A percentile compares a stretch with the other conserved stretches of the same genome.
Evolutionary conservation across 1,284 basidiomycete species (phyloP).

Genomic region (Trichosporon asahii): DNA sequence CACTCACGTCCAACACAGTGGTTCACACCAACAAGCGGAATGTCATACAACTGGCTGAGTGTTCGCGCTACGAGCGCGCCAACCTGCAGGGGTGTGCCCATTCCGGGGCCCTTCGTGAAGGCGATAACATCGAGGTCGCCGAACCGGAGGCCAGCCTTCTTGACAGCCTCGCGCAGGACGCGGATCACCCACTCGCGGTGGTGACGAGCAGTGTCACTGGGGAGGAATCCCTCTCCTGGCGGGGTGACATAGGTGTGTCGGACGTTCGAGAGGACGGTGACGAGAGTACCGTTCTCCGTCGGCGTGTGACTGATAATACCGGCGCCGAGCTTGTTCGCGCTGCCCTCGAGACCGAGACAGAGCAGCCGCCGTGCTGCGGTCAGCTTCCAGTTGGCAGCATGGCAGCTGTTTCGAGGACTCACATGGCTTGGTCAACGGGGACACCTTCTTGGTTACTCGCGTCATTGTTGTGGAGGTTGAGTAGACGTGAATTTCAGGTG

Average conservation of each 20-base stretch:
- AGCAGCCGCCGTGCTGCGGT: constrained; percentile 39
- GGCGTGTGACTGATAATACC: constrained; percentile 81
- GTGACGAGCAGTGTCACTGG: constrained; percentile 89
- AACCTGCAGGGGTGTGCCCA: constrained; percentile 95
- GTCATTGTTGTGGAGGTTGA: constrained; percentile 25
- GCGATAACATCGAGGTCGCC: constrained; percentile 89
- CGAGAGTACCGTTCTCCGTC: constrained; percentile 47
- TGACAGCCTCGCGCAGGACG: constrained; percentile 77
- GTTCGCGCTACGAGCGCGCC: constrained; percentile 95
- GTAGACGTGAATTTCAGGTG: neutral
- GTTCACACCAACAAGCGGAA: constrained; percentile 94
- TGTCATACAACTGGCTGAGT: constrained; percentile 78
- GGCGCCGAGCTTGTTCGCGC: constrained; percentile 97
- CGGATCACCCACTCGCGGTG: constrained; percentile 88
- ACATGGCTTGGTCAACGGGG: constrained; percentile 39
- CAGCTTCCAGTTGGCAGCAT: neutral
- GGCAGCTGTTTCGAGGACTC: constrained; percentile 6
- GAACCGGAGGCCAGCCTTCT: constrained; percentile 66
- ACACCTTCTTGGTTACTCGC: constrained; percentile 35
- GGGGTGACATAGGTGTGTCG: constrained; percentile 98
- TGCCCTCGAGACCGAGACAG: constrained; percentile 82
- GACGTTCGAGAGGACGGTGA: constrained; percentile 70
- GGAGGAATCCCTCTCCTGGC: constrained; percentile 94
- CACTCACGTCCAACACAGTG: constrained; percentile 94
- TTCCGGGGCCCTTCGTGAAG: constrained; percentile 97